A percentile compares a stretch with the other conserved stretches of the same genome.
Conservation (phyloP, 805 yeast species). For the Kodamaea lidongshanica region DNA sequence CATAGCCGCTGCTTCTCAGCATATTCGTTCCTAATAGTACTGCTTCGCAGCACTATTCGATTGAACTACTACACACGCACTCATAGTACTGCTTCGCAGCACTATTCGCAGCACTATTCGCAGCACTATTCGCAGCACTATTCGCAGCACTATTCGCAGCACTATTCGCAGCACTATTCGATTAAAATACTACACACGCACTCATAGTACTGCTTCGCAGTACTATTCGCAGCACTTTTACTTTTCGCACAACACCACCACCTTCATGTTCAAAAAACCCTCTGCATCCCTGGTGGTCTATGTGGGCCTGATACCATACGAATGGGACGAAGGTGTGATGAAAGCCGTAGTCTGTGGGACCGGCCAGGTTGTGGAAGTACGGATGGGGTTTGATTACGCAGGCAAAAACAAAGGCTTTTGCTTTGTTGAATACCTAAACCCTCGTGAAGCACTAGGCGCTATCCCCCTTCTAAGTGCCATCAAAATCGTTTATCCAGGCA, state of each 20-base stretch:
- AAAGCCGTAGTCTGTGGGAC: constrained; percentile 64
- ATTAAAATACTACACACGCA: no score
- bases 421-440: constrained; percentile 51
- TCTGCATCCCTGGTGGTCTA: constrained; percentile 42
- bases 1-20: no score
- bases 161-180: no score
- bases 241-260: neutral
- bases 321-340: constrained; percentile 62
- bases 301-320: constrained; percentile 60
- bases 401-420: constrained; percentile 63
- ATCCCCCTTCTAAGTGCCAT: constrained; percentile 39
- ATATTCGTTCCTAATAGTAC: no score
- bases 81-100: no score
- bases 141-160: no score
- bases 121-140: no score
- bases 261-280: constrained; percentile 6
- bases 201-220: no score
- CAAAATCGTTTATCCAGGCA: constrained; percentile 25
- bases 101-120: no score
- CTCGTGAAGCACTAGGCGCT: constrained; percentile 50
- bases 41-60: no score
- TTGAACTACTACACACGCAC: no score
- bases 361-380: constrained; percentile 63
- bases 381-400: constrained; percentile 53
- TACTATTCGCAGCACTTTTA: neutral